Percentiles rank a stretch among this genome's conserved stretches.
Conservation (phyloP, 73 alveolate species). For the Paraurostyla sp. region DNA sequence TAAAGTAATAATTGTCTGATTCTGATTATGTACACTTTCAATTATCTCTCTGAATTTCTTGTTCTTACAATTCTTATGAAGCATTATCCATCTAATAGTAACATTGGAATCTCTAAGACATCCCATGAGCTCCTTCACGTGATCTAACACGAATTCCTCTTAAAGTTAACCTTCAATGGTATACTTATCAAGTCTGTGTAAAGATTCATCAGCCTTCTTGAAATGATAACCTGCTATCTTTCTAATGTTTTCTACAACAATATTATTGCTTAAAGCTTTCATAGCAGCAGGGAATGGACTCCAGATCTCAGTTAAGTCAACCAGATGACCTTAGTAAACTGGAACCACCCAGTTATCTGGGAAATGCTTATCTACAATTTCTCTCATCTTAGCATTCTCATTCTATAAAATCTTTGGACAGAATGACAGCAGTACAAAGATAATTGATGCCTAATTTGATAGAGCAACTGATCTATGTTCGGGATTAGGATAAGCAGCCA, state of each 20-base stretch:
- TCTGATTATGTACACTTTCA: slow-evolving; percentile 55
- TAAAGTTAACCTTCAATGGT: slow-evolving; percentile 95
- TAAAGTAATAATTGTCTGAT: slow-evolving; percentile 63
- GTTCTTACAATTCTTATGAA: slow-evolving; percentile 88
- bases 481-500: slow-evolving; percentile 95
- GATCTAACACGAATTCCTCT: slow-evolving; percentile 95
- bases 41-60: slow-evolving; percentile 82
- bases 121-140: slow-evolving; percentile 87
- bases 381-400: slow-evolving; percentile 94
- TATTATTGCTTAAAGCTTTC: slow-evolving; percentile 86
- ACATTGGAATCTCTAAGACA: slow-evolving; percentile 95
- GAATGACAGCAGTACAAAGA: slow-evolving; percentile 90
- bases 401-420: slow-evolving; percentile 86
- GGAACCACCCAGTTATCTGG: slow-evolving; percentile 96
- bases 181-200: slow-evolving; percentile 45
- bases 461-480: slow-evolving; percentile 96
- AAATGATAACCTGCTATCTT: slow-evolving; percentile 77
- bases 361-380: slow-evolving; percentile 96
- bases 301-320: slow-evolving; percentile 96
- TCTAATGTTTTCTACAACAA: slow-evolving; percentile 74
- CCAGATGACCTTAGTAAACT: slow-evolving; percentile 94
- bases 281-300: slow-evolving; percentile 92
- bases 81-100: slow-evolving; percentile 95
- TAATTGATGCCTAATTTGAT: slow-evolving; percentile 92
- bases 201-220: slow-evolving; percentile 55